phyloP scores from a whole-genome alignment of 164 flowering plant genomes.

The Echeveria elegans region DNA sequence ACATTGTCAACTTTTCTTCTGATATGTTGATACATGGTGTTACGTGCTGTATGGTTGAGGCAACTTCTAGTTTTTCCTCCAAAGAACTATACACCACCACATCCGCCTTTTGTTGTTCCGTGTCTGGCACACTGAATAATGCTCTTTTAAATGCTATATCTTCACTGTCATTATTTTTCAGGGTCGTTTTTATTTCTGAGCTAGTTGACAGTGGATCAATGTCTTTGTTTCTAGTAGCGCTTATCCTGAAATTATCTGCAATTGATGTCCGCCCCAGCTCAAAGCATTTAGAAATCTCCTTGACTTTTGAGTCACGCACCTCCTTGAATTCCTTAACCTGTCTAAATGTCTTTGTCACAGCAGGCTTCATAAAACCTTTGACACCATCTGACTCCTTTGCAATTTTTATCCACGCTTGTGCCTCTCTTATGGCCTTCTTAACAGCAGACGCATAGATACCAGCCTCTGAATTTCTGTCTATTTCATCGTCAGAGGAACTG shows the following conservation, averaged over 20 bases:
- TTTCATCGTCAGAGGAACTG: slow-evolving; percentile 32
- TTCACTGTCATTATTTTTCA: not conserved
- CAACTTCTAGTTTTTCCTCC: slow-evolving; percentile 3
- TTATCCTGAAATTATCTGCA: not conserved
- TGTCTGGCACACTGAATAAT: not conserved
- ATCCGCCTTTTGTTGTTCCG: slow-evolving; percentile 6
- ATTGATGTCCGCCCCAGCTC: slow-evolving; percentile 10
- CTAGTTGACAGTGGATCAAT: not conserved
- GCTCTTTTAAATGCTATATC: slow-evolving; percentile 11
- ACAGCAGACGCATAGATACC: slow-evolving; percentile 48
- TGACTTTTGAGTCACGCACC: slow-evolving; percentile 11
- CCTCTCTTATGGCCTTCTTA: slow-evolving; percentile 48
- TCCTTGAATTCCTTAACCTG: not conserved
- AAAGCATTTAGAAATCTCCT: slow-evolving; percentile 15
- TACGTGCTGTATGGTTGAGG: not conserved
- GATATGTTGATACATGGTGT: not conserved
- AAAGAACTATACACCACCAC: slow-evolving; percentile 9
- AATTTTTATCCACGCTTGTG: slow-evolving; percentile 39
- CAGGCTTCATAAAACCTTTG: slow-evolving; percentile 15
- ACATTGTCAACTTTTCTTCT: slow-evolving; percentile 8
- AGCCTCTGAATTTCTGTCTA: slow-evolving; percentile 45
- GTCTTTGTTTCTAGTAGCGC: not conserved
- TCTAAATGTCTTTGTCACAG: slow-evolving; percentile 11
- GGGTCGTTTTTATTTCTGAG: not conserved
- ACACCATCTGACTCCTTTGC: slow-evolving; percentile 37